phyloP scores from a whole-genome alignment of 2,329 filamentous ascomycete species.

The Botrytis sinoallii region DNA sequence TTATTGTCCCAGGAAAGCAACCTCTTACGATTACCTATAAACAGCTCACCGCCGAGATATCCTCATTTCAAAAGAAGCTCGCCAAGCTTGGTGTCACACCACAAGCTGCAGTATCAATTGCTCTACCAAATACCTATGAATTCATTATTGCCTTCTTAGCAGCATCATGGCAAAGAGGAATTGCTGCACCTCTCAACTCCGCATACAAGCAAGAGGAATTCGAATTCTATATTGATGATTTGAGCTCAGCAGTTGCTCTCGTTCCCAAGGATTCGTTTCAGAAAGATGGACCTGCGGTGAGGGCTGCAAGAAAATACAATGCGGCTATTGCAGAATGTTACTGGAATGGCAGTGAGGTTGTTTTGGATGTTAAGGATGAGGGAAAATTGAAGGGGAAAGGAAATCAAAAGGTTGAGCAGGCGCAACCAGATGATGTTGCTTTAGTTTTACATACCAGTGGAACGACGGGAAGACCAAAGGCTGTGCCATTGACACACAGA shows the following conservation, averaged over 20 bases:
- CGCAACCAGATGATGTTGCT: conserved; percentile 75
- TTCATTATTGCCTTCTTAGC: conserved; percentile 86
- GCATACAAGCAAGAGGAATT: conserved; percentile 88
- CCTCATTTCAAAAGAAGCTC: conserved; percentile 72
- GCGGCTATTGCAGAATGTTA: conserved; percentile 86
- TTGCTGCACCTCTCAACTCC: conserved; percentile 83
- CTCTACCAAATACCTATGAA: conserved; percentile 79
- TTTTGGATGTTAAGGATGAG: conserved; percentile 72
- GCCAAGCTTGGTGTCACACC: conserved; percentile 69
- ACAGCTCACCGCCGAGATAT: conserved; percentile 63
- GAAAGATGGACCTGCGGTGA: conserved; percentile 66
- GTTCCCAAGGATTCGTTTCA: conserved; percentile 69
- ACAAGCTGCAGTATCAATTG: conserved; percentile 74
- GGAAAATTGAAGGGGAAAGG: conserved; percentile 60
- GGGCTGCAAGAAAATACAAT: conserved; percentile 73
- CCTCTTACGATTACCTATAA: conserved; percentile 68
- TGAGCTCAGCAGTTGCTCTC: conserved; percentile 74
- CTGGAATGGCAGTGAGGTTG: conserved; percentile 69
- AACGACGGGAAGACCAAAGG: conserved; percentile 81
- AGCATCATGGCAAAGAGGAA: conserved; percentile 77
- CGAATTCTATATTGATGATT: conserved; percentile 87
- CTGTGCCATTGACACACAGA: conserved; percentile 75
- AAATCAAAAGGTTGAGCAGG: conserved; percentile 47
- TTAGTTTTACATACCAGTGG: conserved; percentile 81
- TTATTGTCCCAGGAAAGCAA: conserved; percentile 70